Conservation (phyloP, 768 basidiomycete genomes). For the Leccinum disarticulatum region DNA sequence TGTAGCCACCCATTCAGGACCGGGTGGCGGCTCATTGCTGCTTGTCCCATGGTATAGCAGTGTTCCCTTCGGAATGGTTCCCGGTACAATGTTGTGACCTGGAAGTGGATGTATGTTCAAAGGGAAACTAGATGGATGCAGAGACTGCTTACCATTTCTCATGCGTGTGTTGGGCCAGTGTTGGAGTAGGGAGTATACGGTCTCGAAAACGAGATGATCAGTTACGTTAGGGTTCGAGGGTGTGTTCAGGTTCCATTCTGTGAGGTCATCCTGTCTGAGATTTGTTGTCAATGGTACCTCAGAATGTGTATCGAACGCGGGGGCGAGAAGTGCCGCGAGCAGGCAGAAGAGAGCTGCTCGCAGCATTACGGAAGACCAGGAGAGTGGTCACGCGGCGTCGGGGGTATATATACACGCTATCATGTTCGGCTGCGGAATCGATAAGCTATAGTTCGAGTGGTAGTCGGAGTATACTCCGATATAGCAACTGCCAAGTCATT, state of each 20-base stretch:
- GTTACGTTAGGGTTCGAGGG: constrained; percentile 29
- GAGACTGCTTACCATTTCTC: constrained; percentile 37
- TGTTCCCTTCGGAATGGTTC: constrained; percentile 35
- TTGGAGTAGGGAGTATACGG: constrained; percentile 34
- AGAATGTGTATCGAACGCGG: background rate
- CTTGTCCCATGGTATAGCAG: constrained; percentile 35
- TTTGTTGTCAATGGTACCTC: constrained; percentile 6
- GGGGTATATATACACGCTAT: no score
- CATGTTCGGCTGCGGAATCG: no score
- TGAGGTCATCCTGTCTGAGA: background rate
- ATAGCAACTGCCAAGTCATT: no score
- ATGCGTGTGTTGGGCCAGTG: constrained; percentile 49
- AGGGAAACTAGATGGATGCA: constrained; percentile 14
- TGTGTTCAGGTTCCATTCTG: constrained; percentile 26
- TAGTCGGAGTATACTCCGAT: no score
- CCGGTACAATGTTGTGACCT: constrained; percentile 32
- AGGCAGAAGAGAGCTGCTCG: background rate
- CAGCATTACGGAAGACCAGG: background rate
- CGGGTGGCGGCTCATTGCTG: constrained; percentile 23
- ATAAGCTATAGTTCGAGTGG: no score
- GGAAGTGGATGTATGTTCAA: constrained; percentile 11
- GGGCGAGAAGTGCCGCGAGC: background rate
- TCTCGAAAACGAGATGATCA: constrained; percentile 24
- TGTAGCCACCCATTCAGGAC: constrained; percentile 34
- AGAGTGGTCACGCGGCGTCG: background rate